These are phyloP conservation scores for Amanita thiersii DNA, from an alignment of 768 basidiomycete genomes.

Conservation along the genomic window DNA sequence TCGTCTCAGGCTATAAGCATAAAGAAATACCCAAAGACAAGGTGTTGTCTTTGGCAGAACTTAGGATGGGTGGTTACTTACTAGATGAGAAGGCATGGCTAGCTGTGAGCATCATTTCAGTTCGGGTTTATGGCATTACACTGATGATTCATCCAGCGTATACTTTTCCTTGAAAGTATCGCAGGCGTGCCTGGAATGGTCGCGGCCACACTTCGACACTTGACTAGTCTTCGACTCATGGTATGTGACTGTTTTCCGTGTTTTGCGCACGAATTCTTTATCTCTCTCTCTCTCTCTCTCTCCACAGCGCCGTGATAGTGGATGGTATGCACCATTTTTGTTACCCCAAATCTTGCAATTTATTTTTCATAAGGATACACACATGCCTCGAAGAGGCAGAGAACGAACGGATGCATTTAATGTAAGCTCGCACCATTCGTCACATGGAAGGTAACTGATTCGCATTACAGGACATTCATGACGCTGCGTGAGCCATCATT, in stretches of 20 bases:
- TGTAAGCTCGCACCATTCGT: slow-evolving; percentile 33
- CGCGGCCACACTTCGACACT: slow-evolving; percentile 81
- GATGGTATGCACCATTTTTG: slow-evolving; percentile 28
- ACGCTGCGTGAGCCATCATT: slow-evolving; percentile 73
- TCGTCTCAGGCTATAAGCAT: slow-evolving; percentile 82
- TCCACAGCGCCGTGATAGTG: slow-evolving; percentile 39
- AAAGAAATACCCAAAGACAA: slow-evolving; percentile 50
- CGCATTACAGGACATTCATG: slow-evolving; percentile 78
- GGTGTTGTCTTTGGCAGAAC: slow-evolving; percentile 63
- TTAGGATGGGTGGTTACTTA: slow-evolving; percentile 66
- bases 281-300: slow-evolving; percentile 5
- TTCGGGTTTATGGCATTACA: not conserved
- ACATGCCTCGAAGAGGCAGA: slow-evolving; percentile 92
- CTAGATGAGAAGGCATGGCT: slow-evolving; percentile 77
- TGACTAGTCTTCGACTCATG: slow-evolving; percentile 84
- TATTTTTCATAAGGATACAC: slow-evolving; percentile 75
- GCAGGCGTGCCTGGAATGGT: slow-evolving; percentile 98
- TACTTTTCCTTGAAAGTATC: slow-evolving; percentile 70
- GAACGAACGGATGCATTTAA: slow-evolving; percentile 95
- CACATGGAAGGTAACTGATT: not conserved
- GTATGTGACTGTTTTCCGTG: slow-evolving; percentile 26
- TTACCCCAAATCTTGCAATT: slow-evolving; percentile 4
- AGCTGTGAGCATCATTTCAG: slow-evolving; percentile 31
- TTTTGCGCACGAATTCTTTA: not conserved
- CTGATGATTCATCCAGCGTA: slow-evolving; percentile 26